Evolutionary conservation across 352 stramenopile species (phyloP).

Genomic region (Phytophthora boehmeriae): DNA sequence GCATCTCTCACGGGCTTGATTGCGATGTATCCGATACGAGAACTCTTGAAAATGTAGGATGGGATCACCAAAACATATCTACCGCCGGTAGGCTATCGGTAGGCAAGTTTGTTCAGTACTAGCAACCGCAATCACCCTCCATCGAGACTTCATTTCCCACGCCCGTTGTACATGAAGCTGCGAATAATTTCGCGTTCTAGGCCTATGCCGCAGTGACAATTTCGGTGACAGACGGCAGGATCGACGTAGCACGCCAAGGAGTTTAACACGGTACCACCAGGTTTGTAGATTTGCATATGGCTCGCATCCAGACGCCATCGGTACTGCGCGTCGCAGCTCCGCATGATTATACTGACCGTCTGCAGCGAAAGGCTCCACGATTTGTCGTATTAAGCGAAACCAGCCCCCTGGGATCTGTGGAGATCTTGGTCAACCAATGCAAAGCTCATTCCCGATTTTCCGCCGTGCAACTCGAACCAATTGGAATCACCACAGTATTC

Average conservation of each 20-base stretch:
- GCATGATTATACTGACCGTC: constrained; percentile 7
- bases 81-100: too few relatives aligned
- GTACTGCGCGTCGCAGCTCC: constrained; percentile 16
- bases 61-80: too few relatives aligned
- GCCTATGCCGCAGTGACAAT: not conserved
- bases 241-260: not conserved
- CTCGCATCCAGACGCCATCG: constrained; percentile 2
- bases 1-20: too few relatives aligned
- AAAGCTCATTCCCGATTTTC: constrained; percentile 24
- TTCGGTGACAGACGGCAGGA: constrained; percentile 20
- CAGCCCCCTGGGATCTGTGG: constrained; percentile 10
- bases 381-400: not conserved
- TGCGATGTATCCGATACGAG: too few relatives aligned
- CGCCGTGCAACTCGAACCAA: constrained; percentile 3
- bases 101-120: not conserved
- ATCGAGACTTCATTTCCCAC: too few relatives aligned
- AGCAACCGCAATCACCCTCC: too few relatives aligned
- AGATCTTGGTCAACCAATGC: constrained; percentile 1
- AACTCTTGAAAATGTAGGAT: too few relatives aligned
- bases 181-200: too few relatives aligned
- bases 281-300: constrained; percentile 13
- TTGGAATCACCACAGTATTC: not conserved
- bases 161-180: too few relatives aligned
- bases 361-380: constrained; percentile 6
- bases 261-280: constrained; percentile 1